Evolutionary conservation across 176 grass and related monocot species (phyloP), one percentile per base, ranked within the genome.

Genomic region (Aegilops longissima): DNA sequence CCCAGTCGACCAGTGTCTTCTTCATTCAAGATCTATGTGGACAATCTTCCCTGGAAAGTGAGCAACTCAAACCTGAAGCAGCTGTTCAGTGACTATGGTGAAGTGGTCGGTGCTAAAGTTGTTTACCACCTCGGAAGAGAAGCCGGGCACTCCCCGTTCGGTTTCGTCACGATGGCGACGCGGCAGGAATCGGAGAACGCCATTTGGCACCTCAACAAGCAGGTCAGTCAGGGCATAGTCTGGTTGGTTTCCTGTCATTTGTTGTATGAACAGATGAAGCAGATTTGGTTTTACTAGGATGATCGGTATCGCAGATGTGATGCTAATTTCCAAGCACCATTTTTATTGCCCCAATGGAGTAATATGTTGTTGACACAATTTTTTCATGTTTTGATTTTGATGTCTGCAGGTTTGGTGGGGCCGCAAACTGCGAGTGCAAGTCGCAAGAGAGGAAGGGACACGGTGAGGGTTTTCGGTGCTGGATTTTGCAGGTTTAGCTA

Each of bases 151-250:
- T 95, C 95, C 61, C 11, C n/a, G 23, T 96, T 93, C 71, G 92
- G 92, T 25, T 98, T 96, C 20, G 93, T 98, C 18, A 84, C 83
- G 49, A 95, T 98, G 96, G 92, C 87, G n/a, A 84, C 90, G 23
- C 73, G 89, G 64, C 86, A 89, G 7, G 96, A 88, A 70, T 61
- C 94, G 58, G 92, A 98, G 14, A 92, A 95, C 35, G 93, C 96
- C 21, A 92, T 98, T 80, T 92, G 86, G 25, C 90, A 88, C 81
- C 96, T 98, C 40, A 92, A 98, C 9, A 90, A 92, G 42, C 94
- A 96, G 93, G 96, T 74, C 6, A 74, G 71, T 74, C n/a, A 27
- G 14, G 9, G 95, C 88, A 49, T 84, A 3, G 5, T 73, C 44
- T 24, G 38, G 70, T 45, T 45, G 21, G 39, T 77, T 63, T 17